phyloP scores from a whole-genome alignment of 208 protist species.

The Wallacemonas sp. region DNA sequence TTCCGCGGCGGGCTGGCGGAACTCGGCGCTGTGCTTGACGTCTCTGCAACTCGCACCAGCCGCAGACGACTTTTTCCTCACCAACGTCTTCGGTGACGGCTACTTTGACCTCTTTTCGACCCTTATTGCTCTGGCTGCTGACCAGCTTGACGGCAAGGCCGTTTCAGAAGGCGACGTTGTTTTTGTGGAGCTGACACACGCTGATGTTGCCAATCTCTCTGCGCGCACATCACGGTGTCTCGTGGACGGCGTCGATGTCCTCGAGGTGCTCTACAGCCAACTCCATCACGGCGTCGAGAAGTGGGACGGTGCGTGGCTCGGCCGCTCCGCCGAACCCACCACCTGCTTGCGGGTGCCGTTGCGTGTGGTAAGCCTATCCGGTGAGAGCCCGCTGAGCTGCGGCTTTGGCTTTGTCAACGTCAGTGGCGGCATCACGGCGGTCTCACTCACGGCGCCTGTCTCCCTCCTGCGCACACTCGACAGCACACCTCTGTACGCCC shows the following conservation, averaged over 20 bases:
- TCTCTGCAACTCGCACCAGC: constrained; percentile 27
- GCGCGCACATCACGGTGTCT: background rate
- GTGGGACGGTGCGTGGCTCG: constrained; percentile 10
- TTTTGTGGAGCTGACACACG: constrained; percentile 23
- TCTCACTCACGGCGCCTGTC: constrained; percentile 35
- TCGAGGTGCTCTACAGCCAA: constrained; percentile 27
- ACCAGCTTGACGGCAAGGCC: constrained; percentile 41
- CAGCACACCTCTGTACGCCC: constrained; percentile 47
- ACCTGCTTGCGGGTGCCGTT: constrained; percentile 31
- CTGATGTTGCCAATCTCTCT: constrained; percentile 9
- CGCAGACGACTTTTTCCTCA: constrained; percentile 45
- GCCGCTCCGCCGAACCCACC: constrained; percentile 1
- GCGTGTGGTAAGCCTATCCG: constrained; percentile 26
- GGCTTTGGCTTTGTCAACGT: constrained; percentile 4
- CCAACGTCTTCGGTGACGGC: constrained; percentile 46
- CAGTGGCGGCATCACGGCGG: background rate
- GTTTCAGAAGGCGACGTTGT: constrained; percentile 67
- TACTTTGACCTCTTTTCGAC: constrained; percentile 44
- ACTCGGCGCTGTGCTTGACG: constrained; percentile 28
- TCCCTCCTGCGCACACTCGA: constrained; percentile 20
- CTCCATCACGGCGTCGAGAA: constrained; percentile 18
- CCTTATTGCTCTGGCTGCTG: constrained; percentile 25
- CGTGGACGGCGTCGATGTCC: constrained; percentile 33
- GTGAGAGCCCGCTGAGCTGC: background rate
- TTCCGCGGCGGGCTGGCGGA: background rate